Evolutionary conservation across 2,329 filamentous ascomycete genomes (phyloP), one percentile per base, ranked within the genome.

Genomic region (Cladosporium sp.): DNA sequence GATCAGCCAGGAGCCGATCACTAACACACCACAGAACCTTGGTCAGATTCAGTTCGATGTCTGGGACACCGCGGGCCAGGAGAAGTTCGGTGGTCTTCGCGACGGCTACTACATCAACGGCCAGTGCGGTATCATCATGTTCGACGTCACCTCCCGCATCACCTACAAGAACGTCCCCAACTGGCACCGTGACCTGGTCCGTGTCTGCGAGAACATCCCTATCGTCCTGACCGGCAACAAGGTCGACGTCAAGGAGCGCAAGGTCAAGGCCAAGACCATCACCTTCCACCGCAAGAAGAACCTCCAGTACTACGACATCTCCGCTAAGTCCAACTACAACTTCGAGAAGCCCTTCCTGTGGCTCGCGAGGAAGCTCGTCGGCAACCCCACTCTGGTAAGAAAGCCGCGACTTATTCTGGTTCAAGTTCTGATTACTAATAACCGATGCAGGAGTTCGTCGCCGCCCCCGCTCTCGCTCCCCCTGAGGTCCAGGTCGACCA

Each of bases 281-380:
- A 99, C 93, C 62, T 99, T 99, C 88, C 93, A 99, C 84, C 89
- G 93, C 78, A 99, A 99, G 89, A 99, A 99, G 86, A 99, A 97
- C 79, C 86, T 99, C 47, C 93, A 99, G 79, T 99, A 97, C 84
- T 99, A 99, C 83, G 93, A 97, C 67, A 97, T 97, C 73, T 96
- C 90, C 37, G 93, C 93, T 76, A 99, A 97, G 82, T 96, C 91
- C 70, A 97, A 97, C 83, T 97, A 99, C 80, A 97, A 97, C 85
- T 97, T 97, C 75, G 92, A 97, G 86, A 99, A 97, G 85, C 92
- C 92, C 58, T 97, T 99, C 89, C 86, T 97, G 66, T 97, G 93
- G 93, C 86, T 99, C 66, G 92, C 91, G 64, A 86, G 93, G 74
- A 99, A 99, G 85, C 85, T 99, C 53, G 91, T 96, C 65, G 93